Percentiles rank a stretch among this genome's conserved stretches.
These are phyloP conservation scores for Metschnikowia gruessii DNA, from an alignment of 805 yeast species.

Conservation along the genomic window DNA sequence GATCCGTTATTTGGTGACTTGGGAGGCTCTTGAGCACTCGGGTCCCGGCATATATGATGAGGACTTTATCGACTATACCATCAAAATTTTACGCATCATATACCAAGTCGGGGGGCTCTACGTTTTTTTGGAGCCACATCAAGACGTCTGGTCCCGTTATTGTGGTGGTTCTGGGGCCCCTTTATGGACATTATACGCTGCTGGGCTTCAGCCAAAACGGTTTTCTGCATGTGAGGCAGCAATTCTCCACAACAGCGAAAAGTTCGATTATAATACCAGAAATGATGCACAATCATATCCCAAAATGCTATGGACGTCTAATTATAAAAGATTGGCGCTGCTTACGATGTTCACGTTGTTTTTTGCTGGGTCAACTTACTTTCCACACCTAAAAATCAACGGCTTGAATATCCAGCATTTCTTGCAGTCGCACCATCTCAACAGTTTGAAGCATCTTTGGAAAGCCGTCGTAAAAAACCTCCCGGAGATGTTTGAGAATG, in stretches of 20 bases:
- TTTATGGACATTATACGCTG: slow-evolving; percentile 86
- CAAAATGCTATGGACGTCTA: slow-evolving; percentile 92
- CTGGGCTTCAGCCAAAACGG: slow-evolving; percentile 78
- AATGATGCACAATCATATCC: slow-evolving; percentile 50
- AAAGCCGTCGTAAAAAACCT: slow-evolving; percentile 23
- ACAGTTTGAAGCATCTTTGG: slow-evolving; percentile 47
- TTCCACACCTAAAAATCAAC: slow-evolving; percentile 72
- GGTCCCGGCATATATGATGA: slow-evolving; percentile 85
- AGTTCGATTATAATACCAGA: slow-evolving; percentile 34
- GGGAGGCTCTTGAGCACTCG: slow-evolving; percentile 90
- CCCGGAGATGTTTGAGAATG: slow-evolving; percentile 37
- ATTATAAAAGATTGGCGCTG: slow-evolving; percentile 71
- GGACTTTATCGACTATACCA: slow-evolving; percentile 68
- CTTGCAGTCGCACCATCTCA: slow-evolving; percentile 60
- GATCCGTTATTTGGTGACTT: slow-evolving; percentile 71
- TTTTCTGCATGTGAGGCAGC: slow-evolving; percentile 78
- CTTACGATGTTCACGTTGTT: slow-evolving; percentile 83
- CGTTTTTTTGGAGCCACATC: slow-evolving; percentile 85
- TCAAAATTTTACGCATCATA: slow-evolving; percentile 56
- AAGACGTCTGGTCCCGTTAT: slow-evolving; percentile 90
- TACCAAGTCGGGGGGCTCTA: slow-evolving; percentile 67
- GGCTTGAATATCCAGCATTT: slow-evolving; percentile 76
- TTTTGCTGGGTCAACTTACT: slow-evolving; percentile 71
- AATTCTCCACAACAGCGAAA: slow-evolving; percentile 56
- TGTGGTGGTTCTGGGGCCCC: slow-evolving; percentile 95